Base-by-base conservation (phyloP, 2,329 filamentous ascomycete genomes). In the Aureobasidium sp. region DNA sequence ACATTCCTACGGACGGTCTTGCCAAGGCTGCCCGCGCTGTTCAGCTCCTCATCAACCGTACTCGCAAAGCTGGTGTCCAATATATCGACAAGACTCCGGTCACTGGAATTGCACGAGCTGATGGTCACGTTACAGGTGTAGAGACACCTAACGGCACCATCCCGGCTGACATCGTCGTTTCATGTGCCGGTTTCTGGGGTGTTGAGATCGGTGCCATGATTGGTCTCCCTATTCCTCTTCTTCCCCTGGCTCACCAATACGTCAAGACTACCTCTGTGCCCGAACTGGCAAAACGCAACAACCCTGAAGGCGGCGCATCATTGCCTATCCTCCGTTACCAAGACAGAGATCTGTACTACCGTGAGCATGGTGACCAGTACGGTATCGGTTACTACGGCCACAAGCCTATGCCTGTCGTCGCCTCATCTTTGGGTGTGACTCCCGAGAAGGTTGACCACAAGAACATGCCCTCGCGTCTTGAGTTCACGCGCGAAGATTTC, bases 361-460 rank as follows among this genome's bases (percentile, higher is more conserved):
- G 84, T 9, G 84, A 87, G 68, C 84, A 87, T 65, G 85, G 84
- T 5, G 83, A 85, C 26, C 80, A 81, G 53, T 81, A 79, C 62
- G 84, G 84, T 9, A 87, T 87, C 64, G 84, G 84, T 8, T 87
- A 81, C 68, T 87, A 87, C 67, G 84, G 83, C 10, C 84, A 87
- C 70, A 77, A 78, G 1, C 84, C 85, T 0, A 83, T 87, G 77
- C 84, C 84, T 0, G 76, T 87, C 12, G 77, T 78, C 1, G 84
- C 84, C 0, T 78, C 79, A 0, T 77, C 79, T 0, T 68, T 87
- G 5, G 83, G 82, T 1, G 66, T 74, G 4, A 86, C 84, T 0
- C 76, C 83, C 0, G 73, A 77, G 63, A 66, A 83, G 5, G 81
- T 86, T 1, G 76, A 80, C 61, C 82, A 86, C 61, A 75, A 82